A percentile compares a stretch with the other conserved stretches of the same genome.
These are phyloP conservation scores for Brassica balearica DNA, from an alignment of 441 rosid genomes.

Conservation along the genomic window DNA sequence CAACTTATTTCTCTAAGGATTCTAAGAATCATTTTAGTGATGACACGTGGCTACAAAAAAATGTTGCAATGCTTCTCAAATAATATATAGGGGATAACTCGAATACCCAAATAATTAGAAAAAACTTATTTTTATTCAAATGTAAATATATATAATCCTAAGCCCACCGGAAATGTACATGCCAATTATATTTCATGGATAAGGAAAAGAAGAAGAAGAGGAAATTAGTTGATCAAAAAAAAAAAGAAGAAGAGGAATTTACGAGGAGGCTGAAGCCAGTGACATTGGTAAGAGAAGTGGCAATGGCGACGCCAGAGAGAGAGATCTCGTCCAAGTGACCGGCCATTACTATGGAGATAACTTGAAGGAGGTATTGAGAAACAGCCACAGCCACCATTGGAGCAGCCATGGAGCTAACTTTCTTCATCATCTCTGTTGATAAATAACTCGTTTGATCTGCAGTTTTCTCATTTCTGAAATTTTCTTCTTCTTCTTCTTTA, in stretches of 20 bases:
- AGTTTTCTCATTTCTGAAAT: neutral
- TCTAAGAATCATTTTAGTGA: too few species aligned
- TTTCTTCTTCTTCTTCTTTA: too few species aligned
- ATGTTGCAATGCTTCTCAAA: too few species aligned
- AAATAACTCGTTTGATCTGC: neutral
- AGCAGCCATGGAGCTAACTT: neutral
- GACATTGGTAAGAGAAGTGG: neutral
- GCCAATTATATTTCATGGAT: too few species aligned
- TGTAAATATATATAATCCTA: neutral
- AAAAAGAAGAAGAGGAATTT: neutral
- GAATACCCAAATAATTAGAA: neutral
- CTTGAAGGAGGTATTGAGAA: slow-evolving; percentile 1
- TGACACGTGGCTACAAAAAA: too few species aligned
- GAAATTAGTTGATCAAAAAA: too few species aligned
- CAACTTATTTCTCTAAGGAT: too few species aligned
- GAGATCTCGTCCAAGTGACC: slow-evolving; percentile 4
- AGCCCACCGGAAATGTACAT: too few species aligned
- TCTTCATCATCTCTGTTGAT: neutral
- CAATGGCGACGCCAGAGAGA: slow-evolving; percentile 2
- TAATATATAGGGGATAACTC: too few species aligned
- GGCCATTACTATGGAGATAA: neutral
- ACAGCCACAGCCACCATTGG: slow-evolving; percentile 2
- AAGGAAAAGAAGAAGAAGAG: neutral
- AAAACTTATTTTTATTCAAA: neutral
- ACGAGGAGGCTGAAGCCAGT: neutral